Base-by-base conservation (phyloP, 163 green algal species). In the Chlamydomonas reinhardtii region DNA sequence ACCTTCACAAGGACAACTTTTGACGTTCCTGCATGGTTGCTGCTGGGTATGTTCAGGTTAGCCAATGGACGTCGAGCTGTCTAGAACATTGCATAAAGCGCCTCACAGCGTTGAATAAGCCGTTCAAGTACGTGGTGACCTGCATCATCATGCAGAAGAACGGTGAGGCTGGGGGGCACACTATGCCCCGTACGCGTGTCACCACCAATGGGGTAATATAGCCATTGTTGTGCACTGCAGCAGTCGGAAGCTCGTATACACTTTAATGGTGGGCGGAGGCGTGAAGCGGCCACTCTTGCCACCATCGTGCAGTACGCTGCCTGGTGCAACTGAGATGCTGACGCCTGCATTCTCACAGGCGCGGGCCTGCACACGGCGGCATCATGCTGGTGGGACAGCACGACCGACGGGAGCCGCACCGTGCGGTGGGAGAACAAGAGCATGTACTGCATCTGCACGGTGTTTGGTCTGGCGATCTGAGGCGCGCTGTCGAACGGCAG, bases 71-170 rank as follows among this genome's bases (percentile, higher is more conserved):
- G 0, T 93, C 89, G 2, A 89, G 68, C 31, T 95, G 94, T 54
- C 77, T 97, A 24, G 94, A 97, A 59, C 93, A 90, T 59, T 96
- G 90, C 84, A 93, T 97, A 22, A 96, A 97, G 90, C 89, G 91
- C 48, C 83, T 97, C 54, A 93, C 94, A 35, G 87, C 70, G 9
- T 64, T 97, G 4, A 94, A 94, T 88, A 97, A 97, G 87, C 95
- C 95, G 1, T 97, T 97, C 89, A 97, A 97, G 66, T 97, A 97
- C 71, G 88, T 97, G 0, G 94, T 96, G 3, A 97, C 95, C 4
- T 96, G 92, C 74, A 85, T 97, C 52, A 96, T 97, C 81, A 96
- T 97, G 95, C 95, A 97, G 78, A 97, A 97, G 88, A 97, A 95
- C 71, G 94, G 94, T 94, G 77, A 71, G 92, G 17, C 22, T n/a